phyloP scores from a whole-genome alignment of 805 yeast species.

The Ogataea corticis region DNA sequence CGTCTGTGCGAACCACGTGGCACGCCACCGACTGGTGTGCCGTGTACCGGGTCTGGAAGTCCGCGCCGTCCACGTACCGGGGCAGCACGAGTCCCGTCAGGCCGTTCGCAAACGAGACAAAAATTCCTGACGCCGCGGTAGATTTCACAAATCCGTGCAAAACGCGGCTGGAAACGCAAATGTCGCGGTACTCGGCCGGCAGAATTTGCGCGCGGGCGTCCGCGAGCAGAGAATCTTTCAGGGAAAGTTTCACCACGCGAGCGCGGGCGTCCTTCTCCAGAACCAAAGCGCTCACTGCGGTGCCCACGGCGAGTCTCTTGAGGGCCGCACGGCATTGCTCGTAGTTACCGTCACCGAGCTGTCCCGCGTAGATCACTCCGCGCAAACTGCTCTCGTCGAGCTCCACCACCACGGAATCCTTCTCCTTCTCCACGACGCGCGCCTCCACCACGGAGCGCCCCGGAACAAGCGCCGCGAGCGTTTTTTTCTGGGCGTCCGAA shows the following conservation, averaged over 20 bases:
- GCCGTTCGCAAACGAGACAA: constrained; percentile 76
- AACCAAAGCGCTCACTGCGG: constrained; percentile 56
- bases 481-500: constrained; percentile 46
- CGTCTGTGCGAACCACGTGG: constrained; percentile 66
- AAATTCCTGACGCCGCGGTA: constrained; percentile 77
- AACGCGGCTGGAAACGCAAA: constrained; percentile 46
- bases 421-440: constrained; percentile 68
- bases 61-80: constrained; percentile 63
- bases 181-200: constrained; percentile 62
- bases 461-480: constrained; percentile 48
- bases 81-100: constrained; percentile 84
- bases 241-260: constrained; percentile 60
- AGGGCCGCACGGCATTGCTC: constrained; percentile 68
- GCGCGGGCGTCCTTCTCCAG: constrained; percentile 66
- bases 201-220: constrained; percentile 56
- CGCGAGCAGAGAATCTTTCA: constrained; percentile 64
- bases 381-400: constrained; percentile 50
- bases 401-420: constrained; percentile 71
- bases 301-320: constrained; percentile 66
- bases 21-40: constrained; percentile 72
- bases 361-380: constrained; percentile 75
- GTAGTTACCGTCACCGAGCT: constrained; percentile 71
- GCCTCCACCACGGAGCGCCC: constrained; percentile 66
- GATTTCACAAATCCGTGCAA: constrained; percentile 78
- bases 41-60: constrained; percentile 54